These are phyloP conservation scores for Hericium rajendrae DNA, from an alignment of 768 basidiomycete species.

Conservation along the genomic window DNA sequence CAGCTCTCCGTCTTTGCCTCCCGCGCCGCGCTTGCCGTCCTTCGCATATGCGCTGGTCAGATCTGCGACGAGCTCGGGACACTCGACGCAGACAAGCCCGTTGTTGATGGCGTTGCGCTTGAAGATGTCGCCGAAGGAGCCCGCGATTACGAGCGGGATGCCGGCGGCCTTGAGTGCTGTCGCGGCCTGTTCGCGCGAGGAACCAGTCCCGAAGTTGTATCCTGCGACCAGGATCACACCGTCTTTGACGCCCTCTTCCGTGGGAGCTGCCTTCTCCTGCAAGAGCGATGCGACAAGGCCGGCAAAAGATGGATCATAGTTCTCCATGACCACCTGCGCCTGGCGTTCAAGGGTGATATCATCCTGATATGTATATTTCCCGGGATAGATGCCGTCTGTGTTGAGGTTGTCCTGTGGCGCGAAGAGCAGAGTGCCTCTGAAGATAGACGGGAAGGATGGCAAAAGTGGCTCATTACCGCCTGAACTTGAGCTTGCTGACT, in stretches of 20 bases:
- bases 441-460: constrained; percentile 72
- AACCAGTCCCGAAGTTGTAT: constrained; percentile 98
- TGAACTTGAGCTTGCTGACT: constrained; percentile 21
- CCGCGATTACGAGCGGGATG: constrained; percentile 88
- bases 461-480: constrained; percentile 53
- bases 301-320: constrained; percentile 90
- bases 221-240: constrained; percentile 84
- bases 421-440: constrained; percentile 83
- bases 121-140: constrained; percentile 98
- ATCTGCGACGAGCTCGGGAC: constrained; percentile 79
- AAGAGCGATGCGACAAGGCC: constrained; percentile 46
- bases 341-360: constrained; percentile 94
- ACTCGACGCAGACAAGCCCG: constrained; percentile 90
- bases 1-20: constrained; percentile 72
- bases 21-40: constrained; percentile 66
- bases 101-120: constrained; percentile 99
- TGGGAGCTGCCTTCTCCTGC: constrained; percentile 7
- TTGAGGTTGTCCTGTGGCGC: constrained; percentile 95
- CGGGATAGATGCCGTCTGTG: constrained; percentile 97
- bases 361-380: constrained; percentile 98
- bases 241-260: constrained; percentile 24
- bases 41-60: constrained; percentile 68
- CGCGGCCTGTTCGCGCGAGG: constrained; percentile 96
- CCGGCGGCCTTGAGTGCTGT: constrained; percentile 94
- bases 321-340: constrained; percentile 98